These are phyloP conservation scores for Aspergillus sp. DNA, from an alignment of 2,329 filamentous ascomycete species.

Conservation along the genomic window DNA sequence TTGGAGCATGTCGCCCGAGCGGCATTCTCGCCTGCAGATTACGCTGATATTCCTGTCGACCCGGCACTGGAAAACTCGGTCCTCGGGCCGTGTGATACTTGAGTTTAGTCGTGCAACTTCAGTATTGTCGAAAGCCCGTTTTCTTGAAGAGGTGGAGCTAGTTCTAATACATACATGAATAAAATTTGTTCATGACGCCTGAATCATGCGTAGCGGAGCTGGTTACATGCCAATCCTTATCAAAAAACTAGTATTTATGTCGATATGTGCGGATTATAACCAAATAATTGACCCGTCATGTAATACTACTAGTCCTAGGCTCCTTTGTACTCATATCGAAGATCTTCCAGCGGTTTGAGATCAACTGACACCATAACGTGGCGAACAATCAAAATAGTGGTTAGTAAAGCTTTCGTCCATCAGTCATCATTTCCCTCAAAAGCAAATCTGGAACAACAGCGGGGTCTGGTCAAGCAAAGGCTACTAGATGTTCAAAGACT, in stretches of 20 bases:
- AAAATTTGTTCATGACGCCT: too few relatives aligned
- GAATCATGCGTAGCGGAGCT: background rate
- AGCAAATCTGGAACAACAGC: background rate
- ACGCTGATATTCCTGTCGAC: constrained; percentile 43
- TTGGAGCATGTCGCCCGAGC: constrained; percentile 28
- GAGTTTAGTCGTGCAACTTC: background rate
- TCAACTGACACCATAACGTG: constrained; percentile 41
- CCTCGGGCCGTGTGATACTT: constrained; percentile 10
- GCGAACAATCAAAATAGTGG: constrained; percentile 31
- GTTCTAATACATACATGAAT: background rate
- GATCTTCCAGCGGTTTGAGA: constrained; percentile 35
- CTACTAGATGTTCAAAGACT: constrained; percentile 14
- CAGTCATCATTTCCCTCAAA: constrained; percentile 22
- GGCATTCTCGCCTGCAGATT: constrained; percentile 9
- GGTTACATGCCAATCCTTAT: background rate
- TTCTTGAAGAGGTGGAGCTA: background rate
- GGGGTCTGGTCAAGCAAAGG: background rate
- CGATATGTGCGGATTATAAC: background rate
- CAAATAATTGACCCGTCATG: background rate
- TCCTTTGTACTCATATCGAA: constrained; percentile 45
- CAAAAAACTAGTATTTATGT: background rate
- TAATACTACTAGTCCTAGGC: constrained; percentile 25
- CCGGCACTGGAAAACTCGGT: constrained; percentile 36
- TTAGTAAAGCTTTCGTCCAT: constrained; percentile 32
- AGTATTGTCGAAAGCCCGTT: background rate